Conservation (phyloP, 2,329 filamentous ascomycete genomes). For the Alternaria brassicicola region DNA sequence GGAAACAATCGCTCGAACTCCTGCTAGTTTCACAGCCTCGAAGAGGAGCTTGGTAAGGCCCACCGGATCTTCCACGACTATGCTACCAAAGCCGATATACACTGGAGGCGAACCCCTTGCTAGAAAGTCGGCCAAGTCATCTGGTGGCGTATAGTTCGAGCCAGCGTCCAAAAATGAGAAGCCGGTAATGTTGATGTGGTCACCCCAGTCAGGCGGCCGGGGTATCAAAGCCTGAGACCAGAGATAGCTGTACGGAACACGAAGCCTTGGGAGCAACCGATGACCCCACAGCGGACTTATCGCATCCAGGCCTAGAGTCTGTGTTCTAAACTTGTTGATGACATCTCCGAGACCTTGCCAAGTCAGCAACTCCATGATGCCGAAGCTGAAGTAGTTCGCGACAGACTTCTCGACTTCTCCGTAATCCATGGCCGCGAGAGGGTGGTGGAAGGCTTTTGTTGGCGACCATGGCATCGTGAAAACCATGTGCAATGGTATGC, state of each 20-base stretch:
- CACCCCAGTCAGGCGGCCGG: constrained; percentile 30
- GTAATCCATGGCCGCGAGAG: constrained; percentile 56
- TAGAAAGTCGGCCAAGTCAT: constrained; percentile 54
- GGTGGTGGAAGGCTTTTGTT: constrained; percentile 57
- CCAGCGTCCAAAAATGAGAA: constrained; percentile 53
- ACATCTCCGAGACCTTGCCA: constrained; percentile 60
- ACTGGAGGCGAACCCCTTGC: constrained; percentile 57
- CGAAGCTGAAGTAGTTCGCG: constrained; percentile 56
- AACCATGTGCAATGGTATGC: constrained; percentile 78
- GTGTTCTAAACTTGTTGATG: constrained; percentile 53
- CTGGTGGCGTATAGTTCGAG: constrained; percentile 50
- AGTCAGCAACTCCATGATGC: constrained; percentile 56
- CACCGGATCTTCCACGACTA: constrained; percentile 60
- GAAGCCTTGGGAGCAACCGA: constrained; percentile 46
- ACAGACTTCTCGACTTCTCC: constrained; percentile 41
- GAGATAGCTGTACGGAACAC: constrained; percentile 54
- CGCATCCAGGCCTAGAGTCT: constrained; percentile 51
- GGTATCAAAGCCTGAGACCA: constrained; percentile 52
- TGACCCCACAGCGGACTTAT: constrained; percentile 49
- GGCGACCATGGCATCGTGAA: constrained; percentile 71
- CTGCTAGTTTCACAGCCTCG: constrained; percentile 50
- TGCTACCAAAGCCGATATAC: constrained; percentile 64
- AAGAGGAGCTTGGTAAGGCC: constrained; percentile 55
- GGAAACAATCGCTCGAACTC: constrained; percentile 58
- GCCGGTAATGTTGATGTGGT: constrained; percentile 50